Percentiles rank a stretch among this genome's conserved stretches.
Evolutionary conservation across 2,329 filamentous ascomycete species (phyloP).

Genomic region (Apiospora kogelbergensis): DNA sequence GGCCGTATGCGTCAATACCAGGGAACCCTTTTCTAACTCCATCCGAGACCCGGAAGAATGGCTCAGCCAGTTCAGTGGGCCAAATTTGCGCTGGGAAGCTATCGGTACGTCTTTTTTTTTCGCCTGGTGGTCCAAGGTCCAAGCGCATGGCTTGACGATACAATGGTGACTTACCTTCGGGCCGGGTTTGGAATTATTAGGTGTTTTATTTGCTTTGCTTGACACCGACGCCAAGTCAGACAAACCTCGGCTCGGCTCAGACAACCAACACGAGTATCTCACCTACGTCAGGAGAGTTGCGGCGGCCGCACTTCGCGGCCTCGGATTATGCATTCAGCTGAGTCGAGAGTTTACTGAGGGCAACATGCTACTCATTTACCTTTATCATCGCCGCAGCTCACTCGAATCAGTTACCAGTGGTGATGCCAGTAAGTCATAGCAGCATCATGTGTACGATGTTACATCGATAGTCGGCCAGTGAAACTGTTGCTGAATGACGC

Average conservation of each 20-base stretch:
- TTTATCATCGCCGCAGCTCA: conserved; percentile 20
- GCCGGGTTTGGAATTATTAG: conserved; percentile 12
- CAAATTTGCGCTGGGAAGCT: conserved; percentile 43
- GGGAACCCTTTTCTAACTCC: conserved; percentile 34
- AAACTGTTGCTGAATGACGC: conserved; percentile 6
- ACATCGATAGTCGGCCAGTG: neutral
- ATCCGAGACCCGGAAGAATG: conserved; percentile 36
- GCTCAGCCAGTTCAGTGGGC: conserved; percentile 38
- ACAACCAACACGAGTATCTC: conserved; percentile 9
- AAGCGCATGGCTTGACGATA: neutral
- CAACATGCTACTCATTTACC: conserved; percentile 25
- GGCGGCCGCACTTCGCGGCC: conserved; percentile 20
- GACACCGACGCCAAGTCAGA: conserved; percentile 7
- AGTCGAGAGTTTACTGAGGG: conserved; percentile 27
- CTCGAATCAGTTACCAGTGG: conserved; percentile 23
- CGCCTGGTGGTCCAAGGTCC: neutral
- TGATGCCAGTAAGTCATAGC: conserved; percentile 25
- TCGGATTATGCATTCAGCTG: conserved; percentile 24
- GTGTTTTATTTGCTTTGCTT: neutral
- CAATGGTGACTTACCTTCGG: conserved; percentile 20
- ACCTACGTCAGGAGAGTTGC: conserved; percentile 15
- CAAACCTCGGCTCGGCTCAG: neutral
- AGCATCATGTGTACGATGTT: neutral
- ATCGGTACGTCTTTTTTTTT: conserved; percentile 33
- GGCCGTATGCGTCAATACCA: conserved; percentile 38